A percentile compares a stretch with the other conserved stretches of the same genome.
Evolutionary conservation across 2,329 filamentous ascomycete genomes (phyloP).

Genomic region (Ophiocordyceps robertsii): DNA sequence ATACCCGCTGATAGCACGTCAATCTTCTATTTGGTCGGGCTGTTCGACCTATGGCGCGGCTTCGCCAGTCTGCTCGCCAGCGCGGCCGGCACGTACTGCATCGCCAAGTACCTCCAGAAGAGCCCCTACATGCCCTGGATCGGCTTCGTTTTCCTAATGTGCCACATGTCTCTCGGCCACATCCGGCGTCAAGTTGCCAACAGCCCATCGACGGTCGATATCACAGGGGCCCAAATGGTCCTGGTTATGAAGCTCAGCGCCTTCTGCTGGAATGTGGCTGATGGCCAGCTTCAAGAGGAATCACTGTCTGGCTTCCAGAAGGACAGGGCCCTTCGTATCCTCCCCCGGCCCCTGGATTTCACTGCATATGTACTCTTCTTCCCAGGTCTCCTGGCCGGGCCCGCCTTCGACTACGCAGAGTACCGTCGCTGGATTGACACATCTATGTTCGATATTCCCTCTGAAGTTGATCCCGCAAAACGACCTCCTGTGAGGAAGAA

Average conservation of each 20-base stretch:
- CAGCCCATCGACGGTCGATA: constrained; percentile 58
- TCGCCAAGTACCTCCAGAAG: constrained; percentile 63
- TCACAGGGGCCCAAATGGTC: constrained; percentile 96
- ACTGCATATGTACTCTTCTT: constrained; percentile 92
- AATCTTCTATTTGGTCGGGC: constrained; percentile 81
- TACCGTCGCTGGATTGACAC: constrained; percentile 89
- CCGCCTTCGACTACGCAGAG: constrained; percentile 88
- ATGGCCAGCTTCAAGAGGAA: constrained; percentile 66
- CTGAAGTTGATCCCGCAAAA: constrained; percentile 70
- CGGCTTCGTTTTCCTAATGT: constrained; percentile 87
- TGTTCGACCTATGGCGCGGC: constrained; percentile 87
- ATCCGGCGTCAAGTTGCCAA: constrained; percentile 64
- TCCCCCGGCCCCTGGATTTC: constrained; percentile 71
- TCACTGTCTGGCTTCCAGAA: constrained; percentile 81
- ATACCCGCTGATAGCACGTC: constrained; percentile 42
- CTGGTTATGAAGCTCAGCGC: constrained; percentile 93
- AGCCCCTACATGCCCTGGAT: constrained; percentile 97
- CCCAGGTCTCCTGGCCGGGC: constrained; percentile 76
- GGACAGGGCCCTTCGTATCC: constrained; percentile 58
- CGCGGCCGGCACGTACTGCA: constrained; percentile 65
- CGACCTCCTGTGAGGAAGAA: constrained; percentile 78
- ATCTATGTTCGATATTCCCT: constrained; percentile 80
- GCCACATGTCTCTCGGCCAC: constrained; percentile 85
- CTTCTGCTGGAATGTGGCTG: constrained; percentile 97
- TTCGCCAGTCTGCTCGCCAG: constrained; percentile 68